Base-by-base conservation (phyloP, 2,329 filamentous ascomycete species). In the Ambrosiella cleistominuta region DNA sequence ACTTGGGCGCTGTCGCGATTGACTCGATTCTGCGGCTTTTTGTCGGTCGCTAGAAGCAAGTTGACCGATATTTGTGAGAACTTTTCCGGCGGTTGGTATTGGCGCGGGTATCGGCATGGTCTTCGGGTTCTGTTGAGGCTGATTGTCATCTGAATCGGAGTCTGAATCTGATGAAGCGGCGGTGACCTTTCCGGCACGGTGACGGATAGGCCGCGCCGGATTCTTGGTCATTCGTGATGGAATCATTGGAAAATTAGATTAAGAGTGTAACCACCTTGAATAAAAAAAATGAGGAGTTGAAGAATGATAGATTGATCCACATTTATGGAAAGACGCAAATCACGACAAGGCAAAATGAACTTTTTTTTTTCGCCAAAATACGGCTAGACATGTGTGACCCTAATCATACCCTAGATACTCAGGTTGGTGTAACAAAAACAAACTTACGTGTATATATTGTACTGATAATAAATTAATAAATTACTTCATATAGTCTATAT, bases 211-310 rank as follows among this genome's bases (percentile, higher is more conserved):
- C 68, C 82, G 83, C 60, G 84, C 72, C 2, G 88, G 89, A 67
- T 96, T 95, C 62, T 90, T 89, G 62, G 91, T 97, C 87, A 97
- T 95, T 66, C 87, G 86, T 69, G 87, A 89, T 11, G 83, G 81
- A 62, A 86, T 83, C 77, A 79, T 80, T 40, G 44, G 44, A 27
- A 27, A 27, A 27, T 27, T 27, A 27, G 27, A 27, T 27, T 27
- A 27, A 27, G 27, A 27, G 27, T 27, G 27, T 27, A 27, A 27
- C 27, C 27, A 27, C 27, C 27, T 27, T 27, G 27, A 27, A 27
- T 27, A 27, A 27, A 27, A 27, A 27, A 27, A 27, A 27, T 27
- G 27, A 27, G 27, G 27, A 27, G 4, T 5, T 27, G 4, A 27
- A 27, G 27, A 27, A 27, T 27, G 4, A 27, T 27, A 27, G 27